Percentiles rank a stretch among this genome's conserved stretches.
Evolutionary conservation across 1,139 yeast genomes (phyloP).

Genomic region (Lizanozyma gosingica): DNA sequence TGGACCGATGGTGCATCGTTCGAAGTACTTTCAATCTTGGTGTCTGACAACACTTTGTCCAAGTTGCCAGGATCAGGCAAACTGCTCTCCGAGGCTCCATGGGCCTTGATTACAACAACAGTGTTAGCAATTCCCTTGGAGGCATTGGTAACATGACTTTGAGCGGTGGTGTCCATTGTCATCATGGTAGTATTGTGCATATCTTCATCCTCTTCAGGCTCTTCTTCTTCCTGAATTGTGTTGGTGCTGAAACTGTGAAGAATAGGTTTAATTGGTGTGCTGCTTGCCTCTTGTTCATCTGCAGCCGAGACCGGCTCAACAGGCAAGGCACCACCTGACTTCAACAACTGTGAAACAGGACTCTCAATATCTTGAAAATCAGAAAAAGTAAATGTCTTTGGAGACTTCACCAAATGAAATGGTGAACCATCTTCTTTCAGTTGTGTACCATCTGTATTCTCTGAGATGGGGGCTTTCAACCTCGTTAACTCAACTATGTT

Average conservation of each 20-base stretch:
- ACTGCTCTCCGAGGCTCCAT: background rate
- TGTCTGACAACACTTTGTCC: background rate
- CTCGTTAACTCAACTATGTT: constrained; percentile 18
- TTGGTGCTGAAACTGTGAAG: constrained; percentile 23
- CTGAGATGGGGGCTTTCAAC: constrained; percentile 2
- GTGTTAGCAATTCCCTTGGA: background rate
- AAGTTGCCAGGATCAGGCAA: background rate
- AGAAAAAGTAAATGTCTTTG: constrained; percentile 34
- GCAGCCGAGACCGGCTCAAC: constrained; percentile 13
- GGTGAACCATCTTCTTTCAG: constrained; percentile 5
- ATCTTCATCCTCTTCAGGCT: constrained; percentile 19
- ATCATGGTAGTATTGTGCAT: background rate
- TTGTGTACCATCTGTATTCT: constrained; percentile 3
- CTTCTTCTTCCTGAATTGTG: constrained; percentile 35
- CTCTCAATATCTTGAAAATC: constrained; percentile 30
- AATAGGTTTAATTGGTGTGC: constrained; percentile 3
- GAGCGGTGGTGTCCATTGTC: background rate
- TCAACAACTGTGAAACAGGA: constrained; percentile 29
- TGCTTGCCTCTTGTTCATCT: constrained; percentile 1
- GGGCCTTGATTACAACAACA: background rate
- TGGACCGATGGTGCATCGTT: background rate
- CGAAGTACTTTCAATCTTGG: background rate
- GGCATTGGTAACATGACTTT: background rate
- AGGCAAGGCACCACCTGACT: background rate
- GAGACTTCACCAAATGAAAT: constrained; percentile 31